Base-by-base conservation (phyloP, 805 yeast genomes). In the Pichia cephalocereana region DNA sequence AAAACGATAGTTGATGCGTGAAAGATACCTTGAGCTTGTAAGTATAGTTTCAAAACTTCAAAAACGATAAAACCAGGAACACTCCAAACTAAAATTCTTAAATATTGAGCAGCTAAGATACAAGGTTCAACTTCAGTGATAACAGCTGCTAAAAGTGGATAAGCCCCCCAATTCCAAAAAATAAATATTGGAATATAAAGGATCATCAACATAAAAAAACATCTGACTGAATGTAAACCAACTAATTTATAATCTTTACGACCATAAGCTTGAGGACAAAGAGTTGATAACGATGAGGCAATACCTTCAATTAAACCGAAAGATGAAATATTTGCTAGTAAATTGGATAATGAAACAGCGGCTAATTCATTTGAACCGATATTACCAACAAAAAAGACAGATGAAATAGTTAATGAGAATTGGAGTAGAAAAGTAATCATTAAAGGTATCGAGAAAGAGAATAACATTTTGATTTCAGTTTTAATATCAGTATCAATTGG, bases 191-290 rank as follows among this genome's bases (percentile, higher is more conserved):
- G 62, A 48, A 76, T 70, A 36, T 70, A 58, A 7, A 76, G 44
- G 2, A 65, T 53, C 39, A 67, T 58, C 27, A 76, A 69, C 40
- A 77, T 60, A 9, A 77, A 70, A 14, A 72, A 64, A 64, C 81
- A 75, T 55, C 77, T 70, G 57, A 76, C 73, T 52, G 75, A 60
- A 55, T 75, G 75, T 27, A 70, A 52, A 1, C 82, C 82, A 12
- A 77, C 83, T 48, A 71, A 57, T 40, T 67, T 65, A 57, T 72
- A 74, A 47, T 72, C 74, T 44, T 68, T 67, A 31, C 80, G 76
- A 18, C 83, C 83, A 59, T 70, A 77, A 5, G 82, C 81, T 58
- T 77, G 83, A 2, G 83, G 80, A 54, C 81, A 76, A 47, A 77
- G 66, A 0, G 83, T 77, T 47, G 79, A 80, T 50, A 77, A 65